These are phyloP conservation scores for Moricandia arvensis DNA, from an alignment of 345 rosid genomes.

Conservation along the genomic window DNA sequence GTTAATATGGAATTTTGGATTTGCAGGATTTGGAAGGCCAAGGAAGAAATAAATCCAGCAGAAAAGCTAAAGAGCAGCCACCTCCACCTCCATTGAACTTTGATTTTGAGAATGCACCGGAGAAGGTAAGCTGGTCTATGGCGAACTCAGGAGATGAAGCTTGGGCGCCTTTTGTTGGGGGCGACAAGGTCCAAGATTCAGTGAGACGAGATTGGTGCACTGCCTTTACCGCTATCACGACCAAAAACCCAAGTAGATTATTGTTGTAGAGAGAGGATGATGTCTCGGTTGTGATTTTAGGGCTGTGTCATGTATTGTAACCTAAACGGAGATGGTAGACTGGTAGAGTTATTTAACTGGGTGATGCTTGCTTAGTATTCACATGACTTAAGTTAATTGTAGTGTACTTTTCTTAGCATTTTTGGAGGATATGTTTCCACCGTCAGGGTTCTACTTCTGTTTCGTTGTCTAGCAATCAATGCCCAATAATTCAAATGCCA, in stretches of 20 bases:
- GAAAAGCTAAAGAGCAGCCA: slow-evolving; percentile 15
- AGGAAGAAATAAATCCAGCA: slow-evolving; percentile 22
- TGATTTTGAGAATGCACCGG: slow-evolving; percentile 55
- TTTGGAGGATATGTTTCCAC: not conserved
- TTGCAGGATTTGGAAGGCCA: slow-evolving; percentile 40
- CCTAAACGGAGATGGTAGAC: not conserved
- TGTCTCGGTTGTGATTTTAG: not conserved
- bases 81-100: too few relatives aligned
- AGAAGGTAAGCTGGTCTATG: slow-evolving; percentile 56
- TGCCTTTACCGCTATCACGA: slow-evolving; percentile 41
- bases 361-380: slow-evolving; percentile 5
- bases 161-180: slow-evolving; percentile 54
- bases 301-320: slow-evolving; percentile 14
- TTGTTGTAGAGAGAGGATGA: not conserved
- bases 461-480: not conserved
- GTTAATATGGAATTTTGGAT: not conserved
- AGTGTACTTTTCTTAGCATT: not conserved
- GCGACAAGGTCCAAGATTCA: slow-evolving; percentile 44
- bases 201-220: slow-evolving; percentile 47
- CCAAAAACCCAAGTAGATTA: slow-evolving; percentile 28
- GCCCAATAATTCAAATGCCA: not conserved
- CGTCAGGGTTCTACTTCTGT: not conserved
- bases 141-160: slow-evolving; percentile 28
- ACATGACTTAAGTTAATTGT: not conserved
- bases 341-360: not conserved